Percentiles rank a stretch among this genome's conserved stretches.
Evolutionary conservation across 139 green algal genomes (phyloP).

Genomic region (Gonium pectorale): DNA sequence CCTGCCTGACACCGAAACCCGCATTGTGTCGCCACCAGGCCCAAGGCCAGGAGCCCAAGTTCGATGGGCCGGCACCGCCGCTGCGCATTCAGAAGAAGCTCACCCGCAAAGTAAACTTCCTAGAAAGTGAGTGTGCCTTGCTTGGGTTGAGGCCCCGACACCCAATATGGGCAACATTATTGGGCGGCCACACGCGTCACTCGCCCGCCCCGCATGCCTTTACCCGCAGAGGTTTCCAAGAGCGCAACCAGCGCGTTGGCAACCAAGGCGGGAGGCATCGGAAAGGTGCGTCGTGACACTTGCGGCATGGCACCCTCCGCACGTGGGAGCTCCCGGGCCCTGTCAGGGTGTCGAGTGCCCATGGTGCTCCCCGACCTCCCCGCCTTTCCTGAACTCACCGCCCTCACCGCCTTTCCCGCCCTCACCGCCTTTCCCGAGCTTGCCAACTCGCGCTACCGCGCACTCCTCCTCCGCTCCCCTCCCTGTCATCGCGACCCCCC

Average conservation of each 20-base stretch:
- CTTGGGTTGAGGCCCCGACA: too few relatives aligned
- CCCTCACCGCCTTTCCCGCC: background rate
- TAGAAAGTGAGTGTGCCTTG: slow-evolving; percentile 24
- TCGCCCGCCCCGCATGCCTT: background rate
- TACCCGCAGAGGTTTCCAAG: background rate
- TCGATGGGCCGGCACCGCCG: slow-evolving; percentile 36
- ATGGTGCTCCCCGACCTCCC: background rate
- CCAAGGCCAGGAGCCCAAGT: slow-evolving; percentile 1
- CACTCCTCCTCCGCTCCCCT: background rate
- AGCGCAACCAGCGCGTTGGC: background rate
- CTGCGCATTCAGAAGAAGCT: slow-evolving; percentile 43
- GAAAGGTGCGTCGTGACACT: slow-evolving; percentile 1
- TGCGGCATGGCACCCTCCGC: background rate
- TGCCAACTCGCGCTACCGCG: background rate
- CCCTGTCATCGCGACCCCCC: background rate
- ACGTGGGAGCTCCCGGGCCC: too few relatives aligned
- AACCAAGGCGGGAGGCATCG: background rate
- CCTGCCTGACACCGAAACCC: too few relatives aligned
- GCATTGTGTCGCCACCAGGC: background rate
- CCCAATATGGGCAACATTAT: background rate
- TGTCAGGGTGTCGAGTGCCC: too few relatives aligned
- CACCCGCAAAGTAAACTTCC: slow-evolving; percentile 17
- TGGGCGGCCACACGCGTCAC: background rate
- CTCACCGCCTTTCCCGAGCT: too few relatives aligned
- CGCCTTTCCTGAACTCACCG: background rate